A percentile compares a stretch with the other conserved stretches of the same genome.
Evolutionary conservation across 805 yeast species (phyloP).

Genomic region (Saccharomyces jurei): DNA sequence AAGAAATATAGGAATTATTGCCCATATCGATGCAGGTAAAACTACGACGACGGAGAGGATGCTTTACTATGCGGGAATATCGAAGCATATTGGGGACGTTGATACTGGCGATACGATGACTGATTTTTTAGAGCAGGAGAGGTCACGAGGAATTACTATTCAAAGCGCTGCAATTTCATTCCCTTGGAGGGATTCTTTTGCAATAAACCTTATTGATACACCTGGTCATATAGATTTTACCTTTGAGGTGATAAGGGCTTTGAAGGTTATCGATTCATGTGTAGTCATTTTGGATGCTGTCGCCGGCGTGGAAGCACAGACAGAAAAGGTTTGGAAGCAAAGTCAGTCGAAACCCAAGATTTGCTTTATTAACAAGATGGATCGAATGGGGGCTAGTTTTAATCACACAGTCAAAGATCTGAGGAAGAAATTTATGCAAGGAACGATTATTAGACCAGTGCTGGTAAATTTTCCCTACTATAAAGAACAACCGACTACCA

Average conservation of each 20-base stretch:
- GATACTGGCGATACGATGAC: conserved; percentile 96
- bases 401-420: conserved; percentile 83
- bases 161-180: conserved; percentile 93
- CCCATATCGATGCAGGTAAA: conserved; percentile 99
- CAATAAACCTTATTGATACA: conserved; percentile 85
- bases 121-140: conserved; percentile 82
- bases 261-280: conserved; percentile 89
- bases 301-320: conserved; percentile 97
- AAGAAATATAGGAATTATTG: conserved; percentile 90
- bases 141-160: conserved; percentile 90
- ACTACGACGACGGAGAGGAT: conserved; percentile 96
- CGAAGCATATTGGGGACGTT: conserved; percentile 77
- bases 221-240: conserved; percentile 98
- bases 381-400: conserved; percentile 90
- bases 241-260: conserved; percentile 83
- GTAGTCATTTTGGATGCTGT: conserved; percentile 90
- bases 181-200: conserved; percentile 64
- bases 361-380: conserved; percentile 90
- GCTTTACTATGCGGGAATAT: conserved; percentile 83
- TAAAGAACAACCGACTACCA: conserved; percentile 28
- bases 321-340: conserved; percentile 94
- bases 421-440: conserved; percentile 46
- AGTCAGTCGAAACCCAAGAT: conserved; percentile 71
- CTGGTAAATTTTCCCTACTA: conserved; percentile 75
- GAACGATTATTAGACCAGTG: conserved; percentile 54